These are phyloP conservation scores for Penicillium vulpinum DNA, from an alignment of 2,329 filamentous ascomycete species.

Conservation along the genomic window DNA sequence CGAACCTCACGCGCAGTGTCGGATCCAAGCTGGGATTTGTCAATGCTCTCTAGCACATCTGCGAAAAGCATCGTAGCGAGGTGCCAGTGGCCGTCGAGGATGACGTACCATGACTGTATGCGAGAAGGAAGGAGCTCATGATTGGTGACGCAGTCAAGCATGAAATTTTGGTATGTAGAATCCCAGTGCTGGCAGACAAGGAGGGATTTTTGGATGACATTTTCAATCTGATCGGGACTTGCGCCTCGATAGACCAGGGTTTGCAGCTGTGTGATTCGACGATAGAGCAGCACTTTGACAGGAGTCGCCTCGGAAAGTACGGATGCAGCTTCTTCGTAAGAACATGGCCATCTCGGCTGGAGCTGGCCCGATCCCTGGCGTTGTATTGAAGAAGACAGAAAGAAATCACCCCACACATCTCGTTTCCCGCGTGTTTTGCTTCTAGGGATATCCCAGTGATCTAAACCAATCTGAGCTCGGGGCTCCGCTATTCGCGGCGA, in stretches of 20 bases:
- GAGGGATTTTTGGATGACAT: slow-evolving; percentile 50
- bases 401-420: slow-evolving; percentile 44
- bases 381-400: slow-evolving; percentile 25
- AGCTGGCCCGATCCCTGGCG: slow-evolving; percentile 17
- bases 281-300: slow-evolving; percentile 61
- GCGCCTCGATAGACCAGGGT: slow-evolving; percentile 49
- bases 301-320: slow-evolving; percentile 56
- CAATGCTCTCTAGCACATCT: slow-evolving; percentile 55
- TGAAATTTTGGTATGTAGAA: slow-evolving; percentile 53
- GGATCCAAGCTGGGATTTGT: slow-evolving; percentile 32
- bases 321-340: slow-evolving; percentile 53
- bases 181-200: slow-evolving; percentile 59
- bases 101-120: slow-evolving; percentile 62
- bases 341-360: slow-evolving; percentile 53
- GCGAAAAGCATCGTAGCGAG: slow-evolving; percentile 57
- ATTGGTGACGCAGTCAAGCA: slow-evolving; percentile 52
- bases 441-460: slow-evolving; percentile 10
- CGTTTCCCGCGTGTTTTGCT: slow-evolving; percentile 12
- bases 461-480: slow-evolving; percentile 4
- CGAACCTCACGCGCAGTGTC: slow-evolving; percentile 28
- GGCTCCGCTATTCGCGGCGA: neutral
- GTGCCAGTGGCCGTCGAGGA: slow-evolving; percentile 60
- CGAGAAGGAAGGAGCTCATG: slow-evolving; percentile 54
- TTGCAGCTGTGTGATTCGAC: slow-evolving; percentile 58
- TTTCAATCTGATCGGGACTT: slow-evolving; percentile 46